A percentile compares a stretch with the other conserved stretches of the same genome.
phyloP scores from a whole-genome alignment of 2,329 filamentous ascomycete genomes.

The Rhytidhysteron rufulum region DNA sequence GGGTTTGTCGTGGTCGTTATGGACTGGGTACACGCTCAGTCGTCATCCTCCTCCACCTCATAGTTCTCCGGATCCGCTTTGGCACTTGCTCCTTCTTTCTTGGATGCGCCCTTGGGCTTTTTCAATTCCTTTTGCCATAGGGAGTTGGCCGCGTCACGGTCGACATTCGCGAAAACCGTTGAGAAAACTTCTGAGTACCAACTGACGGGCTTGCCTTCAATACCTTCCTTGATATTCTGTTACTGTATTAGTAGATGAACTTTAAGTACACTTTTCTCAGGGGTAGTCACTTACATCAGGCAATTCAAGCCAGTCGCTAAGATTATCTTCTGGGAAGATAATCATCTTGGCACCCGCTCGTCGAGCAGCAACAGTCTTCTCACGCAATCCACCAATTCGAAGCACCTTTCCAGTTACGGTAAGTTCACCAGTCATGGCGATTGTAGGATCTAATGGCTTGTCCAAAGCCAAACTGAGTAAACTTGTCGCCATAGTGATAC shows the following conservation, averaged over 20 bases:
- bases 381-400: constrained; percentile 85
- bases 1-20: too few relatives aligned
- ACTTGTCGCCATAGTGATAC: constrained; percentile 97
- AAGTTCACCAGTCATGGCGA: constrained; percentile 97
- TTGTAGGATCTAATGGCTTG: constrained; percentile 71
- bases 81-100: constrained; percentile 12
- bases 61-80: not conserved
- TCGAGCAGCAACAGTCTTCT: constrained; percentile 95
- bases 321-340: constrained; percentile 92
- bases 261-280: constrained; percentile 2
- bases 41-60: not conserved
- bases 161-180: constrained; percentile 79
- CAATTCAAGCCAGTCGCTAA: constrained; percentile 94
- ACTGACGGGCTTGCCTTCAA: constrained; percentile 82
- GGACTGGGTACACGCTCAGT: not conserved
- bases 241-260: constrained; percentile 14
- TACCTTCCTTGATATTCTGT: constrained; percentile 96
- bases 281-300: constrained; percentile 69
- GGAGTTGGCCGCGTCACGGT: constrained; percentile 67
- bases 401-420: constrained; percentile 96
- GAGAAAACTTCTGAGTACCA: constrained; percentile 97
- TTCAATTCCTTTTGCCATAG: constrained; percentile 64
- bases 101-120: constrained; percentile 31
- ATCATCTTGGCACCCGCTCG: constrained; percentile 89
- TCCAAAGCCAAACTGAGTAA: constrained; percentile 82